Percentiles rank a stretch among this genome's conserved stretches.
Evolutionary conservation across 306 rosid genomes (phyloP).

Genomic region (Begonia loranthoides): DNA sequence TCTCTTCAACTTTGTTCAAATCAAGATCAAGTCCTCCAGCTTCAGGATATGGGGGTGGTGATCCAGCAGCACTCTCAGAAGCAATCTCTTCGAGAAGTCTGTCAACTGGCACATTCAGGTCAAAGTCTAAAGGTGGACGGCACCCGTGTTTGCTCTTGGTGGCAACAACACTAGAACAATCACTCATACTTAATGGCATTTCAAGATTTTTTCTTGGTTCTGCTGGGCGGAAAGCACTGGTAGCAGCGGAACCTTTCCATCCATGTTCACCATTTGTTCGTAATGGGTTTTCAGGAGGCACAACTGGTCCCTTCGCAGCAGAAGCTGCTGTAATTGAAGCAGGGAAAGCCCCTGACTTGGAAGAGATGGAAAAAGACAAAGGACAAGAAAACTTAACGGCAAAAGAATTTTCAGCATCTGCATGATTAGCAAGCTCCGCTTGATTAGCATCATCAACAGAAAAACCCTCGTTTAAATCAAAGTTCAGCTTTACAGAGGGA

Average conservation of each 20-base stretch:
- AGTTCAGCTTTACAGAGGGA: slow-evolving; percentile 47
- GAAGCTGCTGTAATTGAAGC: slow-evolving; percentile 75
- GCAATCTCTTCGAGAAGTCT: slow-evolving; percentile 51
- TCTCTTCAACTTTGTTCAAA: slow-evolving; percentile 34
- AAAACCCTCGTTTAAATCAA: slow-evolving; percentile 87
- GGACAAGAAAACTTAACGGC: slow-evolving; percentile 40
- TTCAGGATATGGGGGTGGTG: slow-evolving; percentile 41
- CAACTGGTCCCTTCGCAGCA: slow-evolving; percentile 78
- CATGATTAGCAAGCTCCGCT: slow-evolving; percentile 40
- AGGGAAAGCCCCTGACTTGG: slow-evolving; percentile 51
- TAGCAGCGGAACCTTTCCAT: slow-evolving; percentile 97
- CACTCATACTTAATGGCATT: slow-evolving; percentile 19
- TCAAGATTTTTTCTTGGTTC: slow-evolving; percentile 73
- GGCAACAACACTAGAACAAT: slow-evolving; percentile 16
- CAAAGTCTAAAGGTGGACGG: slow-evolving; percentile 74
- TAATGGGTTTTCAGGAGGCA: slow-evolving; percentile 60
- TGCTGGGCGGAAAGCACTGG: slow-evolving; percentile 93
- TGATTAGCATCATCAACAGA: slow-evolving; percentile 57
- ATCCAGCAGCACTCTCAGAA: slow-evolving; percentile 19
- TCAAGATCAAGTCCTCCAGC: slow-evolving; percentile 76
- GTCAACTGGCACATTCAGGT: slow-evolving; percentile 67
- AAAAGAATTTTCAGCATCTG: slow-evolving; percentile 32
- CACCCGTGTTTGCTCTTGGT: slow-evolving; percentile 28
- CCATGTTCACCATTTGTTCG: slow-evolving; percentile 66
- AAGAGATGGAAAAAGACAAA: slow-evolving; percentile 45